A percentile compares a stretch with the other conserved stretches of the same genome.
phyloP scores from a whole-genome alignment of 2,329 filamentous ascomycete genomes.

The Sarocladium brachiariae region DNA sequence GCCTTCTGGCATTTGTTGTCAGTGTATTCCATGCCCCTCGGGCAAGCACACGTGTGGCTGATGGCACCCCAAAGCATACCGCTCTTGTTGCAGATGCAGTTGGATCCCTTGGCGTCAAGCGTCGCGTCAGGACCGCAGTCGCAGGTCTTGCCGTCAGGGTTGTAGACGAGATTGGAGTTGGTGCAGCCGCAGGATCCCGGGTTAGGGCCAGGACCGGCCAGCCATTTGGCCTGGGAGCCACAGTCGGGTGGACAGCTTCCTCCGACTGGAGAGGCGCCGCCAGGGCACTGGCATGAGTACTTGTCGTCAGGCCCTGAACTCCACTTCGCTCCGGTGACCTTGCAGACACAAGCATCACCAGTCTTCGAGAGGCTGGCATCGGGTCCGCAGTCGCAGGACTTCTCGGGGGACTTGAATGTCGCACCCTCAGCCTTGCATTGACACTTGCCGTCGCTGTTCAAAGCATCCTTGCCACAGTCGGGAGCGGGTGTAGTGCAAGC shows the following conservation, averaged over 20 bases:
- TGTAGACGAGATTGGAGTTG: conserved; percentile 3
- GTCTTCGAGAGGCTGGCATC: not conserved
- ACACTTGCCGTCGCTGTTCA: not conserved
- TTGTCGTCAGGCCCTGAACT: not conserved
- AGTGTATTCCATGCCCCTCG: not conserved
- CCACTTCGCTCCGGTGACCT: not conserved
- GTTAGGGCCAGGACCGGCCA: not conserved
- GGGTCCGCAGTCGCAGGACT: conserved; percentile 1
- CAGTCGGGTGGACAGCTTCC: not conserved
- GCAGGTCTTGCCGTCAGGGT: not conserved
- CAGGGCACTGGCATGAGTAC: conserved; percentile 4
- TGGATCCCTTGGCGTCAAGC: not conserved
- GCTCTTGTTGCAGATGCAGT: conserved; percentile 5
- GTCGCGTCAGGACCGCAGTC: not conserved
- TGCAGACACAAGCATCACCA: not conserved
- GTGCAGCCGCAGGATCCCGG: not conserved
- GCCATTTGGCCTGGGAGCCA: not conserved
- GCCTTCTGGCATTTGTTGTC: conserved; percentile 3
- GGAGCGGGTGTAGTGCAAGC: not conserved
- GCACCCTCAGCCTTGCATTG: not conserved
- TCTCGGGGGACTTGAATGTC: not conserved
- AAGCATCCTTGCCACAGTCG: not conserved
- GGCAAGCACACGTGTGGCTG: conserved; percentile 4
- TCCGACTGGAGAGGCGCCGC: not conserved
- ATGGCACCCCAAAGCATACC: conserved; percentile 6